Evolutionary conservation across 1,139 yeast species (phyloP).

Genomic region (Kodamaea plutei): DNA sequence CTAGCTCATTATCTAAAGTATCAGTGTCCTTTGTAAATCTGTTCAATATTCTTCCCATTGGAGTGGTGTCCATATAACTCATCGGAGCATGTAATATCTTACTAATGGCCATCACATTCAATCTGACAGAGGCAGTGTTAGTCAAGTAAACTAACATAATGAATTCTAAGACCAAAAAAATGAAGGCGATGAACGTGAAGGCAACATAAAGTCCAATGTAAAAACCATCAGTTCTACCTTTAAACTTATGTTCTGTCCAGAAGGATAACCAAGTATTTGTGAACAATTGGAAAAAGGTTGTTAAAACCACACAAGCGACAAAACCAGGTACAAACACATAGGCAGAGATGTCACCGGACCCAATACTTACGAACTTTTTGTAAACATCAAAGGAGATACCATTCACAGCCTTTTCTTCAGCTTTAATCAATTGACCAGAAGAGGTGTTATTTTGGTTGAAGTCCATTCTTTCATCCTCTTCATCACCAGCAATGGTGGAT

Average conservation of each 20-base stretch:
- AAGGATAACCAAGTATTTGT: constrained; percentile 41
- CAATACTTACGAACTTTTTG: constrained; percentile 14
- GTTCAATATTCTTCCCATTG: constrained; percentile 55
- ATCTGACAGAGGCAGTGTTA: constrained; percentile 24
- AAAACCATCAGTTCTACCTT: constrained; percentile 29
- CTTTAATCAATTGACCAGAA: constrained; percentile 25
- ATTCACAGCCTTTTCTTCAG: constrained; percentile 19
- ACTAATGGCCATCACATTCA: constrained; percentile 38
- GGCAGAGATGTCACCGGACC: constrained; percentile 18
- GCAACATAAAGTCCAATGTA: constrained; percentile 29
- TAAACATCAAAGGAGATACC: constrained; percentile 15
- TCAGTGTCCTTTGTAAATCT: constrained; percentile 79
- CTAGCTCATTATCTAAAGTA: constrained; percentile 67
- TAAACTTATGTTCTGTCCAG: constrained; percentile 31
- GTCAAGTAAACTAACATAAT: constrained; percentile 9
- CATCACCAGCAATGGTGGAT: constrained; percentile 11
- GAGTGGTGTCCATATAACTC: constrained; percentile 55
- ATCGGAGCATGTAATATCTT: constrained; percentile 49
- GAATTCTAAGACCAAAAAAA: constrained; percentile 8
- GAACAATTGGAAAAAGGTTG: constrained; percentile 33
- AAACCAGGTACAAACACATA: constrained; percentile 14
- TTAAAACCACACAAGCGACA: constrained; percentile 9
- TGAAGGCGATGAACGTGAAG: constrained; percentile 10
- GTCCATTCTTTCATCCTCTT: constrained; percentile 20
- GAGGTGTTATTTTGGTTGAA: constrained; percentile 17